Evolutionary conservation across 129 eudicot species (phyloP).

Genomic region (Helianthus tuberosus): DNA sequence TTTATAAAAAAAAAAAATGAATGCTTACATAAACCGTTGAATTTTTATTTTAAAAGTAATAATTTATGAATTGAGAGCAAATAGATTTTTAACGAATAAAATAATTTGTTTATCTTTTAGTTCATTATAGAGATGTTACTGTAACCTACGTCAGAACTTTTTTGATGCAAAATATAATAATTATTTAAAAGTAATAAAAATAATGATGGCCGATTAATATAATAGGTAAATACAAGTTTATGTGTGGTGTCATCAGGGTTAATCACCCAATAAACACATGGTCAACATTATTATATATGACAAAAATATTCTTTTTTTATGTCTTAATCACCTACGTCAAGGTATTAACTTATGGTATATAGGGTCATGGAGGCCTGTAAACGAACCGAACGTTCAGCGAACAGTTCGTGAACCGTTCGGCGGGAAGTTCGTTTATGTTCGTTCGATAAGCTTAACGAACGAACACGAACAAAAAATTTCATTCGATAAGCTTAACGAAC

Average conservation of each 20-base stretch:
- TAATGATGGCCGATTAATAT: conserved; percentile 1
- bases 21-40: background rate
- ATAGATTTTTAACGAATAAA: background rate
- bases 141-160: conserved; percentile 25
- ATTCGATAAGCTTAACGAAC: no score
- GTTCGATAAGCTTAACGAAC: no score
- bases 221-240: conserved; percentile 20
- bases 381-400: no score
- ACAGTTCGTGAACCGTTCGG: no score
- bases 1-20: background rate
- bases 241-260: conserved; percentile 14
- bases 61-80: background rate
- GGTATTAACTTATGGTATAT: background rate
- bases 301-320: background rate
- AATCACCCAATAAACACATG: conserved; percentile 24
- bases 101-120: background rate
- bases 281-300: conserved; percentile 25
- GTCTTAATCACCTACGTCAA: background rate
- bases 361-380: background rate
- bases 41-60: background rate
- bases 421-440: no score
- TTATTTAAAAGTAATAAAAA: background rate
- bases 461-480: no score
- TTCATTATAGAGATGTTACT: background rate
- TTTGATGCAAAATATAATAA: conserved; percentile 6